Evolutionary conservation across 2,329 filamentous ascomycete genomes (phyloP), one percentile per base, ranked within the genome.

Genomic region (Chaetomium globosum): DNA sequence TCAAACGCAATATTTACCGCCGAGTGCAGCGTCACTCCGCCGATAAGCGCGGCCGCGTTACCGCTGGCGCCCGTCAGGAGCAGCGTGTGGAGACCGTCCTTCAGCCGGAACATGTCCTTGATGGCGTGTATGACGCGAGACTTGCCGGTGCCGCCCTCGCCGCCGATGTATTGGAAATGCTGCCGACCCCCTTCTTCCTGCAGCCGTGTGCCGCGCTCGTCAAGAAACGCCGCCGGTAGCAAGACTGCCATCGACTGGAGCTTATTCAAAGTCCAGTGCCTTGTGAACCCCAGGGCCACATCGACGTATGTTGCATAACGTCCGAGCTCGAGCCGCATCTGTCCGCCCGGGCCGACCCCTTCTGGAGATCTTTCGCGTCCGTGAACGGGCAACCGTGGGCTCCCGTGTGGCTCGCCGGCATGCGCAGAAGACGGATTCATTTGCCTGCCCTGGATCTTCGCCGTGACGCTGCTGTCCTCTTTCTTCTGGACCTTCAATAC

Each of bases 231-330:
- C 0, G 43, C 57, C 3, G 26, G 57, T 33, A 59, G 43, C 8
- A 59, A 51, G 0, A 59, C 57, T 16, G 43, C 57, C 43, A 59
- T 33, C 28, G 46, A 49, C 57, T 51, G 28, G 19, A 59, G 57
- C 43, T 59, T 51, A 28, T 59, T 59, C 43, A 59, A n/a, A 13
- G 57, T 49, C 57, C n/a, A 59, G 4, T 33, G 6, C 43, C 43
- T 59, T 19, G 28, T 59, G 1, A 59, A 28, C 4, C 43, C 57
- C 3, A 59, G 9, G 3, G 57, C 57, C 1, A 59, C 26, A 19
- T 59, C 57, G 30, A 51, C 43, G 5, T 49, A 26, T 10, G 43
- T 13, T 13, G n/a, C 12, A 51, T 49, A 51, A 23, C 8, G 43
- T 1, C 43, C 57, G 26, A 59, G 19, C 7, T 59, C 56, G 16